Base-by-base conservation (phyloP, 2,329 filamentous ascomycete genomes). In the Apiospora hydei region DNA sequence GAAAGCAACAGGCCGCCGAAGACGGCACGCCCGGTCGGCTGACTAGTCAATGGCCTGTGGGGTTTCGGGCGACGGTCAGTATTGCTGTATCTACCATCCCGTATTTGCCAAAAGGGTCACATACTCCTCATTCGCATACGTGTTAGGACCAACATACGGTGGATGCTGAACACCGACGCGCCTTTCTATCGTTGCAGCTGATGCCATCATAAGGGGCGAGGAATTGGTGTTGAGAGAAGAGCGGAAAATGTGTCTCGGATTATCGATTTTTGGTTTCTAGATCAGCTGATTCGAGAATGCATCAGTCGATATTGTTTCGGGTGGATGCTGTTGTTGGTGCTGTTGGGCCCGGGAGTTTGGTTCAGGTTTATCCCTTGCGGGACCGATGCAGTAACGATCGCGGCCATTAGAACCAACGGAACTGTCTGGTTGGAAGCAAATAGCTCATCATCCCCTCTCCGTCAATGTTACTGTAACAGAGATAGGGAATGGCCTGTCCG, bases 1-100 rank as follows among this genome's bases (percentile, higher is more conserved):
- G 69, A 34, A 16, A 70, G 5, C 30, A 70, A 14, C 4, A 70
- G 49, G 30, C 69, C 69, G 13, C 69, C 69, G 38, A 70, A 47
- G 30, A 70, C 38, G 44, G 51, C 44, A 57, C 69, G 49, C 3
- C 41, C 69, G 38, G 34, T 46, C n/a, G 47, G 41, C 6, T 57
- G 69, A 14, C 14, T 24, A 38, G 69, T 47, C 18, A 70, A 21
- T 30, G 69, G 69, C 14, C 16, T 46, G 44, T 21, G 16, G 4
- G 44, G n/a, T n/a, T 7, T 46, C 44, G 6, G 1, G 0, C 1
- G 14, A 46, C 18, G 14, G 16, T 46, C 18, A 46, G 5, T 5
- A 47, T 21, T 8, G 7, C 44, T 18, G 16, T 47, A 21, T 47
- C 34, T 38, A 8, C 0, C 5, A 47, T 5, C 16, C 0, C 0